These are phyloP conservation scores for Sergeia podlipaevii DNA, from an alignment of 208 protist species.

Conservation along the genomic window DNA sequence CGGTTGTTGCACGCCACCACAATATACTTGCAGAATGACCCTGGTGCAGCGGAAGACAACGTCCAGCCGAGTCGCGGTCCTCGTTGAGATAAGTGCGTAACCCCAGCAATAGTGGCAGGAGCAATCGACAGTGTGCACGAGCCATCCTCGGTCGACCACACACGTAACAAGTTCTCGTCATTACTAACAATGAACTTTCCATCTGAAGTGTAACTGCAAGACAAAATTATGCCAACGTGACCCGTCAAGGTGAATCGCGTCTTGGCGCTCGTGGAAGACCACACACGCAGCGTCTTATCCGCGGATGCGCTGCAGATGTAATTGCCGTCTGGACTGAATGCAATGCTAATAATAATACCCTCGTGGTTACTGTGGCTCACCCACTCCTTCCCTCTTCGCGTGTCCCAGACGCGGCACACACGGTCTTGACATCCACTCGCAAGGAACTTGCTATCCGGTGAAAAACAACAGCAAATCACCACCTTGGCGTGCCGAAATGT, in stretches of 20 bases:
- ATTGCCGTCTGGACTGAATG: conserved; percentile 70
- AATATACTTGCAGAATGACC: conserved; percentile 64
- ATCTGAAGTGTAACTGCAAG: conserved; percentile 75
- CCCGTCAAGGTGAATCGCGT: conserved; percentile 58
- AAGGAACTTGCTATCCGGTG: conserved; percentile 76
- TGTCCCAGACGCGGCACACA: conserved; percentile 84
- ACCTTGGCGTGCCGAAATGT: conserved; percentile 78
- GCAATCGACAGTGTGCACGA: conserved; percentile 49
- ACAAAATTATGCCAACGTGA: conserved; percentile 77
- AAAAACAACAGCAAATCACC: conserved; percentile 89
- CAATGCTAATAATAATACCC: conserved; percentile 82
- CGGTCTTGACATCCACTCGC: conserved; percentile 88
- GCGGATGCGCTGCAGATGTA: conserved; percentile 76
- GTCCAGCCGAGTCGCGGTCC: conserved; percentile 68
- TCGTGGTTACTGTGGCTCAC: conserved; percentile 66
- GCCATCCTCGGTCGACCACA: conserved; percentile 68
- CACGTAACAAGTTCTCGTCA: conserved; percentile 70
- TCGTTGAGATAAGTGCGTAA: conserved; percentile 19
- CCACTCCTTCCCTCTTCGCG: conserved; percentile 51
- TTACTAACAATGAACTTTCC: conserved; percentile 87
- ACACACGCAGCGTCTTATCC: conserved; percentile 82
- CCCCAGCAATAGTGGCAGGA: conserved; percentile 42
- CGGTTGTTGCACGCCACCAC: conserved; percentile 80
- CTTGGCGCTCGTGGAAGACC: conserved; percentile 65
- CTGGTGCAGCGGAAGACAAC: conserved; percentile 65